Evolutionary conservation across 148 eudicot genomes (phyloP).

Genomic region (Rhododendron vialii): DNA sequence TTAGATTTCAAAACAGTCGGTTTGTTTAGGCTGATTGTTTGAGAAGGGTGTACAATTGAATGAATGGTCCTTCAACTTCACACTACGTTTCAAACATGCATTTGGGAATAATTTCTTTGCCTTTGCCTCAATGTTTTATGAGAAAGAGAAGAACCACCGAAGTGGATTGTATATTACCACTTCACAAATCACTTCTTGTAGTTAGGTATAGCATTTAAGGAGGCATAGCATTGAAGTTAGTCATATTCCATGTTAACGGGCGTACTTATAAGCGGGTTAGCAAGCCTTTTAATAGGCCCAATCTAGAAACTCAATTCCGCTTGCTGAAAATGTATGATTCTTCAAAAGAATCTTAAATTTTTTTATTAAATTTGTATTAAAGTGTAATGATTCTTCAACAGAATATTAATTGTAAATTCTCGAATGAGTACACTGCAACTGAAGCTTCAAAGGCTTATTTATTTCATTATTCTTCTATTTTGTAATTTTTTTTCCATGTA

Average conservation of each 20-base stretch:
- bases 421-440: background rate
- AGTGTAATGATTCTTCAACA: background rate
- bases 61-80: background rate
- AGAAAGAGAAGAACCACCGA: background rate
- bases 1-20: background rate
- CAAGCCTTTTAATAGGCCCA: background rate
- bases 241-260: background rate
- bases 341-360: background rate
- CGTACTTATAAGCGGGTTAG: background rate
- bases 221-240: background rate
- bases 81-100: background rate
- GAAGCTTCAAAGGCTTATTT: background rate
- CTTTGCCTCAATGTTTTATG: background rate
- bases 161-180: background rate
- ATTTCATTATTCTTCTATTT: background rate
- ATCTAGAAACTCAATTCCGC: background rate
- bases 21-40: background rate
- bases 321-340: background rate
- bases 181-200: background rate
- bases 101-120: background rate
- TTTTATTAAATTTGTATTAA: background rate
- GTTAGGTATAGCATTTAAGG: background rate
- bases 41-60: background rate
- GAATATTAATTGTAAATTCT: background rate
- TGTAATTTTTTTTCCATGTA: background rate